Conservation (phyloP, 805 yeast species). For the Pichia paraexigua region DNA sequence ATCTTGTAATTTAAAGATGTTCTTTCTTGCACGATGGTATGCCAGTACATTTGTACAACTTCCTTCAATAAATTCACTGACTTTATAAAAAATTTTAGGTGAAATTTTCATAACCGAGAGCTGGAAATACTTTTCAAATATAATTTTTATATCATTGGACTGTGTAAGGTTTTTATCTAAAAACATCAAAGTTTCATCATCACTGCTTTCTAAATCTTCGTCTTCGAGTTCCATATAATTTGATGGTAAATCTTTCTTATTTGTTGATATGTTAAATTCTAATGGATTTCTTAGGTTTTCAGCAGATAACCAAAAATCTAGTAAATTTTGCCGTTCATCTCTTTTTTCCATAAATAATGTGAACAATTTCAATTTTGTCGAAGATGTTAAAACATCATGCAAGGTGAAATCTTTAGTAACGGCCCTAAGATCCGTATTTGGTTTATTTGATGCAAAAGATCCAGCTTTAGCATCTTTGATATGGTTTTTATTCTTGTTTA, state of each 20-base stretch:
- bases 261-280: slow-evolving; percentile 25
- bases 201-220: slow-evolving; percentile 23
- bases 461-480: not conserved
- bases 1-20: slow-evolving; percentile 52
- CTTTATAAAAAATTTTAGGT: slow-evolving; percentile 24
- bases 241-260: not conserved
- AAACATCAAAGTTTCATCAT: slow-evolving; percentile 13
- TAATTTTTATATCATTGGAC: slow-evolving; percentile 43
- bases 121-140: slow-evolving; percentile 38
- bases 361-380: slow-evolving; percentile 32
- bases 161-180: slow-evolving; percentile 30
- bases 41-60: slow-evolving; percentile 18
- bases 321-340: slow-evolving; percentile 31
- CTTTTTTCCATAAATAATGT: slow-evolving; percentile 50
- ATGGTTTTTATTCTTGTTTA: not conserved
- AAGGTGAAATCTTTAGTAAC: not conserved
- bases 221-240: slow-evolving; percentile 5
- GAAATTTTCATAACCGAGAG: slow-evolving; percentile 26
- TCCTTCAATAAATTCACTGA: slow-evolving; percentile 30
- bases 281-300: slow-evolving; percentile 68
- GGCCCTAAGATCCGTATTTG: not conserved
- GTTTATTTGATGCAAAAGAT: not conserved
- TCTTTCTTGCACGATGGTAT: slow-evolving; percentile 49
- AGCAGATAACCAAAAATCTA: slow-evolving; percentile 62
- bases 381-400: slow-evolving; percentile 4